phyloP scores from a whole-genome alignment of 306 rosid species.

The Fragaria vesca region DNA sequence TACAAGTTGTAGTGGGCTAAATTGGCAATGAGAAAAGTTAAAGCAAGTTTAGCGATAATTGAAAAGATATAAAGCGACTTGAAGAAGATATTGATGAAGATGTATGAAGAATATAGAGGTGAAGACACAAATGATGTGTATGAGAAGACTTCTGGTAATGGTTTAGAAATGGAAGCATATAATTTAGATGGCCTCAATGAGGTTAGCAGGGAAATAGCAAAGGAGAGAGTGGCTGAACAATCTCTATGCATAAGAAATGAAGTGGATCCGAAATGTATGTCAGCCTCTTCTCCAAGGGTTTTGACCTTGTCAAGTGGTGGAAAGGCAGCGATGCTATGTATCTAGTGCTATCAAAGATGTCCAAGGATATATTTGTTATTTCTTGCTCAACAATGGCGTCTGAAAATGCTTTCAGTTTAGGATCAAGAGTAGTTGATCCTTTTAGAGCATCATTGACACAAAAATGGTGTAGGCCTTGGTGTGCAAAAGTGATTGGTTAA shows the following conservation, averaged over 20 bases:
- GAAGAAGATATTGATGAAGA: not conserved
- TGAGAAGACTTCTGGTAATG: too few species aligned
- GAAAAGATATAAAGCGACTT: not conserved
- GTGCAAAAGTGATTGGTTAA: not conserved
- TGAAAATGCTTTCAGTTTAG: not conserved
- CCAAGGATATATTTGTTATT: not conserved
- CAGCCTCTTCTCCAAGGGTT: too few species aligned
- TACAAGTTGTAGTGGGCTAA: not conserved
- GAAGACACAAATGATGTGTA: too few species aligned
- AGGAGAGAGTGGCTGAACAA: not conserved
- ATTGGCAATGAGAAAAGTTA: not conserved
- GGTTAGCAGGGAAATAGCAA: not conserved
- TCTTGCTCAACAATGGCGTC: not conserved
- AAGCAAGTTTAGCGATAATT: not conserved
- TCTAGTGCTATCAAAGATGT: not conserved
- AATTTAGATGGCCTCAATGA: not conserved
- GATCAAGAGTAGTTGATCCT: not conserved
- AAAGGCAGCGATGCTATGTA: too few species aligned
- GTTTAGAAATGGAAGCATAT: too few species aligned
- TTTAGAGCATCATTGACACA: not conserved
- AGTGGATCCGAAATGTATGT: not conserved
- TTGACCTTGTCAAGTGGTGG: not conserved
- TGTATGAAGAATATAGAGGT: not conserved
- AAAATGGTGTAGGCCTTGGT: not conserved
- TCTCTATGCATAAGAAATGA: not conserved